Evolutionary conservation across 2,329 filamentous ascomycete genomes (phyloP), one percentile per base, ranked within the genome.

Genomic region (Cladosporium sp.): DNA sequence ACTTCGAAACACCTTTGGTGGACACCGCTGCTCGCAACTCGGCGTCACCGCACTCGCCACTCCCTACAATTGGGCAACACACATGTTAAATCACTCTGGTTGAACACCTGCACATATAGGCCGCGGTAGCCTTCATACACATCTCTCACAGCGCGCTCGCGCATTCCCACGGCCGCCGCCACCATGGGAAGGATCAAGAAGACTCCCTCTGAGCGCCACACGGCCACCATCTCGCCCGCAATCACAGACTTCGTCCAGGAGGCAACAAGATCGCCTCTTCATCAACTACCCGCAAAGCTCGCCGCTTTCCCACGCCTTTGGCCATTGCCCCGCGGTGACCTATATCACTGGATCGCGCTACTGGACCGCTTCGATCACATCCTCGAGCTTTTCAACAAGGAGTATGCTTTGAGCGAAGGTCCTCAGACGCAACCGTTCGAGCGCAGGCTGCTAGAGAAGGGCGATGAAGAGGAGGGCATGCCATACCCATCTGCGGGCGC

Each of bases 331-430:
- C 88, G 94, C 77, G 96, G 95, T 67, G 95, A 99, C 77, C 83
- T 98, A 33, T 98, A 98, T 77, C 94, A 99, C 83, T 99, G 96
- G 96, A 97, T 99, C 71, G 89, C 91, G 31, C 85, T 97, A 28
- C 81, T 99, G 67, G 96, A 99, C 78, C 89, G 93, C 66, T 98
- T 99, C 78, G 95, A 99, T 79, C 87, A 86, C 74, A 88, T 98
- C 69, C 82, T 99, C 49, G 92, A 96, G 72, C 83, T 87, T 46
- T 93, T 96, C 77, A 92, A 89, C 78, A 84, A 86, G 65, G 89
- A 88, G 69, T 99, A 99, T 80, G 88, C 88, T 68, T 83, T 99
- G 65, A 87, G 88, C 67, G 85, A 90, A 66, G 92, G 92, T 0
- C 92, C 93, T 1, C 96, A 99, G 79, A 86, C 83, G 56, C 86